Base-by-base conservation (phyloP, 495 filamentous ascomycete species). In the Cercophora sp. region DNA sequence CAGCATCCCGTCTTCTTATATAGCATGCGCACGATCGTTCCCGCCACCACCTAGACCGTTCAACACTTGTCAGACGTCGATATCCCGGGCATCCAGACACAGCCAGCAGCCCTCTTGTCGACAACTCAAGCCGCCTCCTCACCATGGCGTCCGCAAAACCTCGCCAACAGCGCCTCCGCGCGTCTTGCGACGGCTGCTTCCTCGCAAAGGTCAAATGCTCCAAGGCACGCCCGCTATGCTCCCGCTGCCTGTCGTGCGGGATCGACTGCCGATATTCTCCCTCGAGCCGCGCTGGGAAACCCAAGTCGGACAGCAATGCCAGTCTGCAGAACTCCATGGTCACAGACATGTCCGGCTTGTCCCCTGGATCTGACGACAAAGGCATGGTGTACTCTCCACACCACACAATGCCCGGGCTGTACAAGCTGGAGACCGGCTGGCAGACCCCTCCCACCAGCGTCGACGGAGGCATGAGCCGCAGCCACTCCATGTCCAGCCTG, bases 151-250 rank as follows among this genome's bases (percentile, higher is more conserved):
- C 31, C 47, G 11, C 24, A 8, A 37, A n/a, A 24, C 20, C 35
- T 29, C 24, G 42, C 11, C 31, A 22, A 31, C 27, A 25, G 5
- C 23, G 5, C 20, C 67, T 79, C 43, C 69, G 76, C 35, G 74
- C 72, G 24, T 79, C 77, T 29, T 80, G 77, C 60, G 77, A 80
- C 56, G 73, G 73, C n/a, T 80, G 77, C 59, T 76, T 78, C 51
- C 60, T 77, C 25, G 76, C 77, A 32, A 80, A 80, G 56, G 75
- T 80, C 63, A 79, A 78, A 54, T 80, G 77, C 60, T 73, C 72
- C 52, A 80, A 79, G 52, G 63, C 62, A 1, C 66, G 71, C 34
- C 76, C 77, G 3, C 61, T 77, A 42, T 80, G 77, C 56, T 63
- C 67, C 19, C 70, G 77, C 16, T 80, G 77, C 51, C 62, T 79